Evolutionary conservation across 306 rosid species (phyloP).

Genomic region (Astragalus membranaceus): DNA sequence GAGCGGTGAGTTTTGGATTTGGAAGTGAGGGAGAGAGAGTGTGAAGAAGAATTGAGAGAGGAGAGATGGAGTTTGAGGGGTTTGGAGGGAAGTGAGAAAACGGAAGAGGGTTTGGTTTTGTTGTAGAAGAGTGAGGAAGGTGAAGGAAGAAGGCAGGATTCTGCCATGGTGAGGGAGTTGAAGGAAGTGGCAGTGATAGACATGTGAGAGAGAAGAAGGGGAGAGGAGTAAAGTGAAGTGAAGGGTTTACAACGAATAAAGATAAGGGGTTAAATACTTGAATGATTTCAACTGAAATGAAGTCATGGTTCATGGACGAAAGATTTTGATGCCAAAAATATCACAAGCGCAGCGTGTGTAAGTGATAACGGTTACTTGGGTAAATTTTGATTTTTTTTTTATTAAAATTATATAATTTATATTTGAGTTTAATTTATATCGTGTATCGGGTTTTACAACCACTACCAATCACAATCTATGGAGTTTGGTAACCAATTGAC

Average conservation of each 20-base stretch:
- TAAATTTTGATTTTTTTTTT: too few species aligned
- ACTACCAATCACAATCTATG: too few species aligned
- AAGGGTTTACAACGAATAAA: background rate
- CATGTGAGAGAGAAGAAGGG: slow-evolving; percentile 32
- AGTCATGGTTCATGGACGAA: too few species aligned
- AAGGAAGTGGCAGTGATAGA: slow-evolving; percentile 38
- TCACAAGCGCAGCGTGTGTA: too few species aligned
- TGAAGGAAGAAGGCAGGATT: slow-evolving; percentile 40
- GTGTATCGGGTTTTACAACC: too few species aligned
- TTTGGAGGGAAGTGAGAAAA: slow-evolving; percentile 42
- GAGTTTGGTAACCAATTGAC: too few species aligned
- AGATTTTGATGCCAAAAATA: too few species aligned
- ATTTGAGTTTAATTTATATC: too few species aligned
- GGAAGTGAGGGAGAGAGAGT: slow-evolving; percentile 23
- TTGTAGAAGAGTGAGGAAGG: slow-evolving; percentile 39
- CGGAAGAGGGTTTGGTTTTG: slow-evolving; percentile 28
- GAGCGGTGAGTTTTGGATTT: slow-evolving; percentile 29
- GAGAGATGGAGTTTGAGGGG: slow-evolving; percentile 45
- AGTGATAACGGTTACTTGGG: too few species aligned
- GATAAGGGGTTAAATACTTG: background rate
- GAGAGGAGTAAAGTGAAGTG: too few species aligned
- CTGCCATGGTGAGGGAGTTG: slow-evolving; percentile 50
- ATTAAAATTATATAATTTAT: too few species aligned
- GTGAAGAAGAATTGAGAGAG: slow-evolving; percentile 26
- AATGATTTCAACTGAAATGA: background rate